Evolutionary conservation across 495 filamentous ascomycete species (phyloP), one percentile per base, ranked within the genome.

Genomic region (Bathelium albidoporum): DNA sequence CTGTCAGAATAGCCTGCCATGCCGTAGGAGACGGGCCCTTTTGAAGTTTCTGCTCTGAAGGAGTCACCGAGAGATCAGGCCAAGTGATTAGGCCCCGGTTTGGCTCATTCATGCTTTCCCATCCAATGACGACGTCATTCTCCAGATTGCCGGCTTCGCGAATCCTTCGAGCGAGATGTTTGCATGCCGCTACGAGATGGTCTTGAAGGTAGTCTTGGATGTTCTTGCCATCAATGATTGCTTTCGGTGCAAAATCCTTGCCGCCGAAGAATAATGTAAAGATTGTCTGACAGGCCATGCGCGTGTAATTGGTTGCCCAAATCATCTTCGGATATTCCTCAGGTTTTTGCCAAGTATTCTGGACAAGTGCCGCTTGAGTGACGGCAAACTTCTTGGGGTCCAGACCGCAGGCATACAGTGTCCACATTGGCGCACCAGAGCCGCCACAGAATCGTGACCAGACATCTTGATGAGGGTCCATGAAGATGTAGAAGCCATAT

Each of bases 381-480:
- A 83, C 85, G 52, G 85, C 84, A 69, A 98, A 97, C 32, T 81
- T 82, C 69, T 83, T 80, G 2, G 95, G 94, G 68, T 98, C 89
- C 28, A 98, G 76, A 9, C 94, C 94, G 58, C 87, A 90, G 1
- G 94, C 94, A 75, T 97, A 97, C 0, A 98, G 73, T 24, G 94
- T 98, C 94, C 94, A 98, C 85, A 96, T 89, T 0, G 94, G 94
- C 11, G 94, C 95, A 32, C 94, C 94, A 28, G 94, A 97, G 20
- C 94, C 94, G 41, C 94, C 94, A 16, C 88, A 89, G 60, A 95
- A 91, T 59, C 94, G 79, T 44, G 94, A 97, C 94, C 94, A 98
- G 70, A 96, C 92, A 80, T 97, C 92, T 78, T 97, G 92, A 74
- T 97, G 92, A 24, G 93, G 92, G 66, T 98, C 94, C 89, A 98